Percentiles rank a stretch among this genome's conserved stretches.
phyloP scores from a whole-genome alignment of 1,139 yeast species.

The Saccharomyces hybrid region DNA sequence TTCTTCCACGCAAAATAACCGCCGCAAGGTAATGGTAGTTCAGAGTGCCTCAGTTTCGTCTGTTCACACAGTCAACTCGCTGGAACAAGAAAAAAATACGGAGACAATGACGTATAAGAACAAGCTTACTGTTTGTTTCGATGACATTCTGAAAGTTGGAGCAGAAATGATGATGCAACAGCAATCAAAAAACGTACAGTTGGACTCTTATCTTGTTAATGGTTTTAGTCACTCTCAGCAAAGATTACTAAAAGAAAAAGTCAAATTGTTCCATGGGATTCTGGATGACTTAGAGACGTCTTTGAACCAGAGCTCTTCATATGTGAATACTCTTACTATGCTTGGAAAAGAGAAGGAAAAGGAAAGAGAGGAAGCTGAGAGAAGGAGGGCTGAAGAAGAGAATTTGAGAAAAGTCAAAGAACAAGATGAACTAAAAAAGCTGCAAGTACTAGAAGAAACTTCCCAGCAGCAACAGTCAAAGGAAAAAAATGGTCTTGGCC shows the following conservation, averaged over 20 bases:
- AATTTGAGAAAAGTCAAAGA: constrained; percentile 2
- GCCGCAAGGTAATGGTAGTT: neutral
- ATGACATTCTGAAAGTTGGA: constrained; percentile 27
- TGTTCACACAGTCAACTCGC: neutral
- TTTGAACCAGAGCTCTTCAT: constrained; percentile 31
- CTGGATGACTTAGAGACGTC: constrained; percentile 35
- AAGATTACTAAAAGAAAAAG: constrained; percentile 21
- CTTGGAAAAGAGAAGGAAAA: constrained; percentile 20
- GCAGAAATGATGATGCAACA: constrained; percentile 32
- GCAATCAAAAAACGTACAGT: constrained; percentile 30
- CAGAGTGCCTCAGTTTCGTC: neutral
- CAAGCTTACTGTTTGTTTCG: constrained; percentile 28
- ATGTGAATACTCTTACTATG: constrained; percentile 28
- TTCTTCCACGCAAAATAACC: neutral
- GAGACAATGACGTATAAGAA: constrained; percentile 37
- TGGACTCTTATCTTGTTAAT: constrained; percentile 22
- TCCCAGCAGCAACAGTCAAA: constrained; percentile 9
- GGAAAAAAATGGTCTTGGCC: neutral
- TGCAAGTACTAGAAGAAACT: constrained; percentile 13
- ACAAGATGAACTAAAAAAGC: constrained; percentile 17
- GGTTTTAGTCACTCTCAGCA: constrained; percentile 26
- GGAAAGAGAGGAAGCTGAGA: constrained; percentile 27
- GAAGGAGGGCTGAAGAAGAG: constrained; percentile 16
- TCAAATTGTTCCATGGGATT: constrained; percentile 28
- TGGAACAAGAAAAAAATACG: neutral